Evolutionary conservation across 495 filamentous ascomycete species (phyloP).

Genomic region (Cenococcum geophilum): DNA sequence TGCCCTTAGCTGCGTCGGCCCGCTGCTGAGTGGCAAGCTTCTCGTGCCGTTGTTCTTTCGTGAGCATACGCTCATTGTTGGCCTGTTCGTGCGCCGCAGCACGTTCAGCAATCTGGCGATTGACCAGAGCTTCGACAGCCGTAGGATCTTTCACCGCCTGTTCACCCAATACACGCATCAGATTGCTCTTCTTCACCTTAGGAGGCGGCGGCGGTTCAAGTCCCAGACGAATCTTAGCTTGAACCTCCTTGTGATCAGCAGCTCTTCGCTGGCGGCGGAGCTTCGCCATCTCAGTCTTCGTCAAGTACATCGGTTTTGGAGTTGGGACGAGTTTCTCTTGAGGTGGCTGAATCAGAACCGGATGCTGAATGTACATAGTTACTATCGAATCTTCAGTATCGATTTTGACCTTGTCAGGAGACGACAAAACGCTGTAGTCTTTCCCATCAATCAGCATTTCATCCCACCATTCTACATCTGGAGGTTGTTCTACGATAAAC

Average conservation of each 20-base stretch:
- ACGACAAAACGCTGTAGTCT: slow-evolving; percentile 64
- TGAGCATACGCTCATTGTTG: slow-evolving; percentile 87
- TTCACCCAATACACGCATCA: slow-evolving; percentile 96
- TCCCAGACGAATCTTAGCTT: slow-evolving; percentile 89
- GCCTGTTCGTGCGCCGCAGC: slow-evolving; percentile 63
- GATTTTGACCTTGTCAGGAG: slow-evolving; percentile 63
- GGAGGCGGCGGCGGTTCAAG: slow-evolving; percentile 83
- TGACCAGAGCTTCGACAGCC: slow-evolving; percentile 90
- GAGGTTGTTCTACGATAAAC: slow-evolving; percentile 74
- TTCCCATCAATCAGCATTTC: slow-evolving; percentile 71
- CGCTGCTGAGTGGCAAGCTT: slow-evolving; percentile 80
- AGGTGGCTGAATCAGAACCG: slow-evolving; percentile 82
- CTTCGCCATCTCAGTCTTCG: slow-evolving; percentile 84
- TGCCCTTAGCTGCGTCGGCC: slow-evolving; percentile 78
- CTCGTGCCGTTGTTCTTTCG: slow-evolving; percentile 80
- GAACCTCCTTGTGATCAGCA: slow-evolving; percentile 87
- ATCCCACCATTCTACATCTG: slow-evolving; percentile 97
- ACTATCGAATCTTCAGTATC: slow-evolving; percentile 74
- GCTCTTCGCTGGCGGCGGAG: slow-evolving; percentile 83
- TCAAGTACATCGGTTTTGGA: slow-evolving; percentile 89
- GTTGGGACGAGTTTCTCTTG: slow-evolving; percentile 74
- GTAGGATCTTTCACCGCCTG: slow-evolving; percentile 97
- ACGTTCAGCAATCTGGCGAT: slow-evolving; percentile 81
- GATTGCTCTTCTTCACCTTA: slow-evolving; percentile 90
- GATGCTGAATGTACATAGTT: slow-evolving; percentile 85